Percentiles rank a stretch among this genome's conserved stretches.
Conservation (phyloP, 257 asterid genomes). For the Mitragyna speciosa region DNA sequence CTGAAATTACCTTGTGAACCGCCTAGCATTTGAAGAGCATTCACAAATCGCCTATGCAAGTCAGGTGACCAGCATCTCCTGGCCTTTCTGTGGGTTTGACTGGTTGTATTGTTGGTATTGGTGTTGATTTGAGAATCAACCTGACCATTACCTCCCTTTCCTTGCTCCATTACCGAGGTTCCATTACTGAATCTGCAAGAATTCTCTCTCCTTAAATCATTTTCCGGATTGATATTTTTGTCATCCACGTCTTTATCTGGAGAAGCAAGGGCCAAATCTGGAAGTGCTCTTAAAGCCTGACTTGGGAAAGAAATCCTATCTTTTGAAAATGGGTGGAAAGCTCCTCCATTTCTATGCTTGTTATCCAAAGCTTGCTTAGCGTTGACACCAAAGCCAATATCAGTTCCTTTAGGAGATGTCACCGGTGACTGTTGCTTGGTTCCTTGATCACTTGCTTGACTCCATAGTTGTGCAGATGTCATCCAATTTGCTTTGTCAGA, state of each 20-base stretch:
- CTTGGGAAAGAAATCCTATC: constrained; percentile 35
- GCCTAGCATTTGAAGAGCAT: constrained; percentile 96
- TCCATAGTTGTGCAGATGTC: constrained; percentile 94
- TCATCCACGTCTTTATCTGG: constrained; percentile 53
- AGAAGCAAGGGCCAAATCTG: constrained; percentile 71
- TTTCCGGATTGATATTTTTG: constrained; percentile 36
- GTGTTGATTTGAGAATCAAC: constrained; percentile 29
- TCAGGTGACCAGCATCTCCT: constrained; percentile 99
- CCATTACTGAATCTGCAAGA: constrained; percentile 30
- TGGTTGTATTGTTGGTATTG: constrained; percentile 19
- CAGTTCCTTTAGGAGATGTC: constrained; percentile 40
- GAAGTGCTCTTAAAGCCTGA: constrained; percentile 30
- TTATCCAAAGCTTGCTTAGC: constrained; percentile 47
- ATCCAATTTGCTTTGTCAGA: constrained; percentile 86
- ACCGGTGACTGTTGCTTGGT: constrained; percentile 24
- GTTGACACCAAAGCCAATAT: constrained; percentile 30
- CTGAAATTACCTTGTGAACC: constrained; percentile 85
- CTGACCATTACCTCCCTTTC: constrained; percentile 13
- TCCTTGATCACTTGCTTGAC: constrained; percentile 51
- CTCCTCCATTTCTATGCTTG: constrained; percentile 58
- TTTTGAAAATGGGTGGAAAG: constrained; percentile 58
- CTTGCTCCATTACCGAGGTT: constrained; percentile 36
- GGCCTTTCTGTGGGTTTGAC: constrained; percentile 79
- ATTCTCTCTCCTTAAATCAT: constrained; percentile 30
- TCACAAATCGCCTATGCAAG: constrained; percentile 83